Conservation (phyloP, 345 rosid species). For the Eucalyptus marginata region DNA sequence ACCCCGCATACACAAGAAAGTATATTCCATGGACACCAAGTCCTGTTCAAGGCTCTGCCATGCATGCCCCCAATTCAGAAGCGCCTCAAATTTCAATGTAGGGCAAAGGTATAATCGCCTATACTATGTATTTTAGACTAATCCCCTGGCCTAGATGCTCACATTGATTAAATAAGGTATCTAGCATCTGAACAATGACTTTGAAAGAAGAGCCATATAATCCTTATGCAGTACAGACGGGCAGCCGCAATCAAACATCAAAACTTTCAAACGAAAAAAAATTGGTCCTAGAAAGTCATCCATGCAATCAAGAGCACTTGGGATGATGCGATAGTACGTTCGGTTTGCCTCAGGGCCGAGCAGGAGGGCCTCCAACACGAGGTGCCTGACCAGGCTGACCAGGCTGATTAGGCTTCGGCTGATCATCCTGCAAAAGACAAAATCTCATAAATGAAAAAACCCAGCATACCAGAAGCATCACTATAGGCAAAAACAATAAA, state of each 20-base stretch:
- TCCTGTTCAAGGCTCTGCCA: not conserved
- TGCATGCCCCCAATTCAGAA: not conserved
- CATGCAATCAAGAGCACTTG: not conserved
- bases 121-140: not conserved
- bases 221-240: not conserved
- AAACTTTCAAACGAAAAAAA: not conserved
- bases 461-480: not conserved
- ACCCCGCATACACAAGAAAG: not conserved
- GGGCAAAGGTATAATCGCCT: not conserved
- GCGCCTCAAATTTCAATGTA: not conserved
- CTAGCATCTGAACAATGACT: not conserved
- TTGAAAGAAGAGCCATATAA: not conserved
- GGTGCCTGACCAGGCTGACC: conserved; percentile 29
- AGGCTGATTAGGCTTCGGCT: conserved; percentile 6
- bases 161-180: not conserved
- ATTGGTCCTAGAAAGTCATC: not conserved
- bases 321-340: not conserved
- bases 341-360: conserved; percentile 24
- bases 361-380: conserved; percentile 37
- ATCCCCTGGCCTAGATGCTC: not conserved
- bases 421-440: conserved; percentile 20
- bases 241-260: not conserved
- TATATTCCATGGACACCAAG: not conserved
- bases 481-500: not conserved
- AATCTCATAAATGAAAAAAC: not conserved